Evolutionary conservation across 2,329 filamentous ascomycete species (phyloP).

Genomic region (Didymella pomorum): DNA sequence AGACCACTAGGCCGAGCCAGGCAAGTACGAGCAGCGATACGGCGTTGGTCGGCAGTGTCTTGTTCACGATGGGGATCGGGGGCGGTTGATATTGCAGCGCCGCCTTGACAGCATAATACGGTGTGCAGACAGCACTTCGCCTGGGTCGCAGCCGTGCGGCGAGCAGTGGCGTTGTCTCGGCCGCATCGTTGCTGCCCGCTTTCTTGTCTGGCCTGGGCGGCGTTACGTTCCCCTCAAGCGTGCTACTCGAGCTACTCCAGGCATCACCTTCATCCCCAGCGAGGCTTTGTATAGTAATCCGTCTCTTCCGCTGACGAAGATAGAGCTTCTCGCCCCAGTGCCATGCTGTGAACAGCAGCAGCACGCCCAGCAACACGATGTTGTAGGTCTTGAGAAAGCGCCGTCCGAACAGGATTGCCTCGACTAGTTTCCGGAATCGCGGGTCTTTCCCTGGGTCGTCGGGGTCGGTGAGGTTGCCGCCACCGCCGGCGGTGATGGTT

Average conservation of each 20-base stretch:
- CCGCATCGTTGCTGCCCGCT: slow-evolving; percentile 24
- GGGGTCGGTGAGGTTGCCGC: slow-evolving; percentile 31
- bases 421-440: slow-evolving; percentile 46
- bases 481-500: slow-evolving; percentile 15
- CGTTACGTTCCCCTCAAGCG: slow-evolving; percentile 46
- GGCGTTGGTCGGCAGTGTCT: slow-evolving; percentile 64
- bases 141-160: slow-evolving; percentile 4
- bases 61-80: slow-evolving; percentile 65
- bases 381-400: slow-evolving; percentile 53
- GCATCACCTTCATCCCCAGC: slow-evolving; percentile 24
- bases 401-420: slow-evolving; percentile 51
- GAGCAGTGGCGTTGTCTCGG: slow-evolving; percentile 49
- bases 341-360: slow-evolving; percentile 49
- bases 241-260: slow-evolving; percentile 53
- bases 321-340: slow-evolving; percentile 47
- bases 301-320: slow-evolving; percentile 23
- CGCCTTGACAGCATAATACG: slow-evolving; percentile 38
- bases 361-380: slow-evolving; percentile 46
- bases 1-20: slow-evolving; percentile 64
- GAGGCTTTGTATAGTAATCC: not conserved
- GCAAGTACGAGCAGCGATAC: slow-evolving; percentile 61
- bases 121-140: slow-evolving; percentile 19
- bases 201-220: slow-evolving; percentile 31
- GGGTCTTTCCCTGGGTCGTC: slow-evolving; percentile 49
- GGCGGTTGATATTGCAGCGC: slow-evolving; percentile 65